These are phyloP conservation scores for Saccharomyces hybrid DNA, from an alignment of 1,139 yeast species.

Conservation along the genomic window DNA sequence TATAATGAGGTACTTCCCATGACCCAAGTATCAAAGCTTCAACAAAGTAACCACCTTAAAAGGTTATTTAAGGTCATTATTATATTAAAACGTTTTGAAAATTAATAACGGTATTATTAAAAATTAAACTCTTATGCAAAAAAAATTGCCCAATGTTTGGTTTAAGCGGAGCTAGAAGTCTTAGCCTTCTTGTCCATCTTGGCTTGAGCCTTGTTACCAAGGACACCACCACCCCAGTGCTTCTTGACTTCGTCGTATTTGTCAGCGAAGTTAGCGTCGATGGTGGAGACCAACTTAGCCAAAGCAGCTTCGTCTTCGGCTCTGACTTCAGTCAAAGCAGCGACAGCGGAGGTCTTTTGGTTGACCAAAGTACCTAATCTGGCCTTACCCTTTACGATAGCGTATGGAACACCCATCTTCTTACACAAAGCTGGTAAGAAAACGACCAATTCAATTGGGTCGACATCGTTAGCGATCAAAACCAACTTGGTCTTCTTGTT, in stretches of 20 bases:
- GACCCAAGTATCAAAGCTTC: not conserved
- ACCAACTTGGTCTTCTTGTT: conserved; percentile 97
- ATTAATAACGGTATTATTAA: not conserved
- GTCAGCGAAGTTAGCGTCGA: conserved; percentile 84
- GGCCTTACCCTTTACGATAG: conserved; percentile 97
- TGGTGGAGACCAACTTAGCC: conserved; percentile 84
- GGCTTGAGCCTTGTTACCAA: conserved; percentile 88
- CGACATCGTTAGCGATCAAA: conserved; percentile 54
- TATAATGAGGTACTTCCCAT: not conserved
- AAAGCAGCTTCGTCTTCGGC: conserved; percentile 55
- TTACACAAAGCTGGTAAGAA: too few species aligned
- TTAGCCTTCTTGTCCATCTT: conserved; percentile 53
- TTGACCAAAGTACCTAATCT: conserved; percentile 96
- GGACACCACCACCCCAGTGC: conserved; percentile 99
- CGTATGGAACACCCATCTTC: conserved; percentile 46
- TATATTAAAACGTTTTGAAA: conserved; percentile 17
- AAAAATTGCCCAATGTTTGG: conserved; percentile 32
- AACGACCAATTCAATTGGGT: too few species aligned
- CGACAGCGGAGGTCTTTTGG: conserved; percentile 94
- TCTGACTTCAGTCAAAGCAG: conserved; percentile 73
- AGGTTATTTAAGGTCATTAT: not conserved
- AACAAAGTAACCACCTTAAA: not conserved
- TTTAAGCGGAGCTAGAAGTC: conserved; percentile 34
- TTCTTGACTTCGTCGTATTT: conserved; percentile 92
- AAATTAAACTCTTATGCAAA: not conserved